These are phyloP conservation scores for Eutypella sp. DNA, from an alignment of 2,329 filamentous ascomycete species.

Conservation along the genomic window DNA sequence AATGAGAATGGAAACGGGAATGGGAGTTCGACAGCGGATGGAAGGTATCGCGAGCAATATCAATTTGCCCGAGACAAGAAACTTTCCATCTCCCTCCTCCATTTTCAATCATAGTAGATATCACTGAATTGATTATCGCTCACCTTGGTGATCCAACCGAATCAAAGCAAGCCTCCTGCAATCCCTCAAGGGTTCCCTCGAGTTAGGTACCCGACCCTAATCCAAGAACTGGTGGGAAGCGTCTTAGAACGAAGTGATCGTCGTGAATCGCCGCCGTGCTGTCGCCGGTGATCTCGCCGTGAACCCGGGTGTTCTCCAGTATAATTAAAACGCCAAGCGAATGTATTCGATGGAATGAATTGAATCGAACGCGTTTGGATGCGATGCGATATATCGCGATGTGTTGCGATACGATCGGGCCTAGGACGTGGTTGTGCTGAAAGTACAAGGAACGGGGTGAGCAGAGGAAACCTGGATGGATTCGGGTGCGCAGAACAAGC, in stretches of 20 bases:
- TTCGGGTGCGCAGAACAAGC: no score
- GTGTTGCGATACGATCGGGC: neutral
- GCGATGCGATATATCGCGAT: neutral
- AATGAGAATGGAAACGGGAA: no score
- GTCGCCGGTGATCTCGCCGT: no score
- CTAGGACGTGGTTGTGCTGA: neutral
- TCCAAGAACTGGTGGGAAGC: conserved; percentile 17
- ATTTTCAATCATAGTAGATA: no score
- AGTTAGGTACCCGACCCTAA: conserved; percentile 21
- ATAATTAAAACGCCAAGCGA: conserved; percentile 9
- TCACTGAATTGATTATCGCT: conserved; percentile 9
- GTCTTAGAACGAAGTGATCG: no score
- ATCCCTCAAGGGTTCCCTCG: no score
- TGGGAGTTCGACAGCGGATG: no score
- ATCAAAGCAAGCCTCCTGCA: no score
- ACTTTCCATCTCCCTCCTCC: no score
- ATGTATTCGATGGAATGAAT: conserved; percentile 6
- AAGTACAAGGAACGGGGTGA: neutral
- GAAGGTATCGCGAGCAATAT: no score
- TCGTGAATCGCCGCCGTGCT: no score
- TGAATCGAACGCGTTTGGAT: neutral
- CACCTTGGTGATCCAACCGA: conserved; percentile 16
- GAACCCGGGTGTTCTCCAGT: no score
- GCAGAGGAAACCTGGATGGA: neutral
- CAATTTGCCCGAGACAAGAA: neutral